Evolutionary conservation across 1,139 yeast species (phyloP), one percentile per base, ranked within the genome.

Genomic region (Tardiomyces digboiensis): DNA sequence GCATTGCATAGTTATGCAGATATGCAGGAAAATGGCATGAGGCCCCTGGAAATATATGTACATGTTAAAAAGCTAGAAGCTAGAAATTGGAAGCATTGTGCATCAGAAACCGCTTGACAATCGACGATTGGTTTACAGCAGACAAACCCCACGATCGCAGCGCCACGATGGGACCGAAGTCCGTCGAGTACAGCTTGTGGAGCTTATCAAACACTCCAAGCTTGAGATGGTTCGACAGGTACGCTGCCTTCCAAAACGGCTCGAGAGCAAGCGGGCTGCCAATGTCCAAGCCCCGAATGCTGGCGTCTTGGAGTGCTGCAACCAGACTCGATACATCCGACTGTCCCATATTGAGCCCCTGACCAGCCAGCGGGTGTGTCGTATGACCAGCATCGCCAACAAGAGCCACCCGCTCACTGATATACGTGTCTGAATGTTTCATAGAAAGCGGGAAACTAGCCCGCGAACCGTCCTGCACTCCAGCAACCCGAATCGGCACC

Each of bases 321-420:
- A 82, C 78, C 38, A 91, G 70, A 2, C 81, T 70, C 46, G 80
- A 80, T 2, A 86, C 96, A 59, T 91, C 99, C 29, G 83, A 80
- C 61, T 89, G 97, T n/a, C 98, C 98, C 95, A 91, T 88, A 61
- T 91, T 91, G 48, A 91, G 74, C 14, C 99, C 98, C 65, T 93
- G 98, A 3, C 99, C 99, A 2, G 97, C 97, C 48, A 91, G 71
- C 2, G 99, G 98, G 61, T 91, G 98, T 1, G 95, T 86, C 0
- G 97, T 83, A 55, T 91, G 99, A 0, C 97, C 98, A 1, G 99
- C 98, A 64, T 91, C 99, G 19, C 99, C 98, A 8, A 91, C 83
- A 19, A 91, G 69, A 0, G 97, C 98, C 29, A 89, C 75, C 52
- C 98, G 72, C 4, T 85, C 89, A 1, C 79, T 77, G 14, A 86